Percentiles rank a stretch among this genome's conserved stretches.
Evolutionary conservation across 1,284 basidiomycete species (phyloP).

Genomic region (Cryptococcus sp.): DNA sequence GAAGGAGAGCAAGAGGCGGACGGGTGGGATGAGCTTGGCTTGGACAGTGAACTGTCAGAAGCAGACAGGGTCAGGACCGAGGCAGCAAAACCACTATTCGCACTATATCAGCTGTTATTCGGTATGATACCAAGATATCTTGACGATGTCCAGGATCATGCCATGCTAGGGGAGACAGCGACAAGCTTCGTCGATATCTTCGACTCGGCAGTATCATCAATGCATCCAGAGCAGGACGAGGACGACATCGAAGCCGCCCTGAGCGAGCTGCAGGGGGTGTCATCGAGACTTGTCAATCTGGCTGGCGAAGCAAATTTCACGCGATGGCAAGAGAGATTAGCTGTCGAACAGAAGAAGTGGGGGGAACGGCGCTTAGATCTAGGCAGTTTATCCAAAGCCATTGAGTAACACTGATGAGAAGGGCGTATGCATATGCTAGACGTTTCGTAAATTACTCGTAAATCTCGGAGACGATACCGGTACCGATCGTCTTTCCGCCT

Average conservation of each 20-base stretch:
- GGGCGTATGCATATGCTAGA: constrained; percentile 20
- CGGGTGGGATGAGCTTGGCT: constrained; percentile 41
- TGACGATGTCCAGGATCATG: constrained; percentile 19
- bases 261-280: constrained; percentile 17
- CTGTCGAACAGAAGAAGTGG: constrained; percentile 33
- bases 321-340: constrained; percentile 35
- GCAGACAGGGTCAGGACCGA: constrained; percentile 35
- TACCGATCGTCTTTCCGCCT: constrained; percentile 91
- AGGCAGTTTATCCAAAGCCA: constrained; percentile 15
- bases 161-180: constrained; percentile 17
- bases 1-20: constrained; percentile 33
- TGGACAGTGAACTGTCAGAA: constrained; percentile 29
- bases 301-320: constrained; percentile 18
- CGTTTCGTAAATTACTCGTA: constrained; percentile 50
- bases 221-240: constrained; percentile 44
- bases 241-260: constrained; percentile 34
- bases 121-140: constrained; percentile 38
- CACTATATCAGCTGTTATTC: constrained; percentile 45
- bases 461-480: constrained; percentile 85
- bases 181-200: constrained; percentile 30
- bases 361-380: constrained; percentile 25
- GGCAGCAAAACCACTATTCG: constrained; percentile 42
- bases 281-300: constrained; percentile 15
- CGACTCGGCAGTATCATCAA: constrained; percentile 36
- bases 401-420: constrained; percentile 14